Base-by-base conservation (phyloP, 345 rosid genomes). In the Eucalyptus virginea region DNA sequence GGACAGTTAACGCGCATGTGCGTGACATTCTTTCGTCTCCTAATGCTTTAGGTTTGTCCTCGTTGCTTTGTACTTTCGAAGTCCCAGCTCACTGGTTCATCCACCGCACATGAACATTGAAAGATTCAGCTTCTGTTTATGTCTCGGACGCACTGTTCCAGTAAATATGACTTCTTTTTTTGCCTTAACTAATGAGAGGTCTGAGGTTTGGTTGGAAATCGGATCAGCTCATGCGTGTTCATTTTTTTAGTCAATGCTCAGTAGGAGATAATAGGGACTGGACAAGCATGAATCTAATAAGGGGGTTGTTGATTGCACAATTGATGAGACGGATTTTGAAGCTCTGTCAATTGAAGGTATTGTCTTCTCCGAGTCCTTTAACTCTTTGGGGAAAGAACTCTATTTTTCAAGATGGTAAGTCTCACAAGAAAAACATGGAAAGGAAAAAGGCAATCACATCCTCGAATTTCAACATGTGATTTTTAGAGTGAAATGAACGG, bases 51-150 rank as follows among this genome's bases (percentile, higher is more conserved):
- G 1, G 65, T 58, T 56, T 24, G 65, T 26, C 2, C 65, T 1
- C 3, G 65, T 58, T 24, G 60, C 60, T 54, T 58, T 3, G 65
- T 58, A 3, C 65, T 24, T 58, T 58, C n/a, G 2, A 26, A 58
- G 65, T 24, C n/a, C 30, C 6, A 2, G 65, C 12, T 54, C 11
- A 21, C 60, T 23, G 60, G 60, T 9, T 2, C 2, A 23, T 54
- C 58, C 60, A 4, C 5, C 2, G n/a, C 65, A 26, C n/a, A 58
- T 4, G 3, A 24, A 58, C 30, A 58, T 58, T 0, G 1, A 24
- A 58, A 58, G 7, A 58, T 58, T 58, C 65, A 0, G 14, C 65
- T 58, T 58, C n/a, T 0, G 2, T 0, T 1, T 10, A 58, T 58
- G 13, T 24, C 65, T 58, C 30, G 7, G 65, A 58, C 6, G 7